Evolutionary conservation across 768 basidiomycete species (phyloP).

Genomic region (Chalciporus chontae): DNA sequence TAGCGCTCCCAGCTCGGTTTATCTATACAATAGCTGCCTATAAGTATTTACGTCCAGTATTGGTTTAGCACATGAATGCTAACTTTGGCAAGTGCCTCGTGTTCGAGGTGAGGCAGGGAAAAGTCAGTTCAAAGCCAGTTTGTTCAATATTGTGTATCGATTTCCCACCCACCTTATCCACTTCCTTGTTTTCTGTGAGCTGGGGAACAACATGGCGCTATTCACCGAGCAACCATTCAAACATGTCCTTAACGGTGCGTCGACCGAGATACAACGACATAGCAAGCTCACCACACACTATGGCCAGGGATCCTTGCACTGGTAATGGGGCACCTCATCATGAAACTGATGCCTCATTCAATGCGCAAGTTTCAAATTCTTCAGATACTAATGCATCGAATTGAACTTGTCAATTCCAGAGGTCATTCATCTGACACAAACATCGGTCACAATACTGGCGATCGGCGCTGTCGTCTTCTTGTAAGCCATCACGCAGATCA

Average conservation of each 20-base stretch:
- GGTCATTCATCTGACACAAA: constrained; percentile 66
- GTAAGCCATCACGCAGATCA: constrained; percentile 38
- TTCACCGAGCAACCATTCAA: constrained; percentile 33
- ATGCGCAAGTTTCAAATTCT: constrained; percentile 28
- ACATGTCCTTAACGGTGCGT: constrained; percentile 31
- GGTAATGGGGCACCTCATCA: constrained; percentile 47
- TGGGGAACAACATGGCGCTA: constrained; percentile 25
- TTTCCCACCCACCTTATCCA: constrained; percentile 30
- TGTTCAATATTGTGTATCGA: constrained; percentile 1
- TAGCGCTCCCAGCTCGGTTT: constrained; percentile 4
- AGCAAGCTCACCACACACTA: constrained; percentile 8
- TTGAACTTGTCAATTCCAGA: constrained; percentile 35
- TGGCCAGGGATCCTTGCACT: constrained; percentile 46
- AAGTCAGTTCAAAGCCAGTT: constrained; percentile 6
- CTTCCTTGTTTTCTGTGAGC: constrained; percentile 12
- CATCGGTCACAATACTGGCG: constrained; percentile 66
- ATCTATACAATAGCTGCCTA: constrained; percentile 8
- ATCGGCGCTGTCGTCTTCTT: constrained; percentile 62
- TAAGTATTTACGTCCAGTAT: constrained; percentile 16
- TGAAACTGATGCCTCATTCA: constrained; percentile 42
- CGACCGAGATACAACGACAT: neutral
- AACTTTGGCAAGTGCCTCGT: constrained; percentile 27
- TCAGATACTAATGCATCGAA: constrained; percentile 2
- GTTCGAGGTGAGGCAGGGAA: constrained; percentile 22
- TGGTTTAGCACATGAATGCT: constrained; percentile 7